These are phyloP conservation scores for Magnaporthales sp. DNA, from an alignment of 2,329 filamentous ascomycete species.

Conservation along the genomic window DNA sequence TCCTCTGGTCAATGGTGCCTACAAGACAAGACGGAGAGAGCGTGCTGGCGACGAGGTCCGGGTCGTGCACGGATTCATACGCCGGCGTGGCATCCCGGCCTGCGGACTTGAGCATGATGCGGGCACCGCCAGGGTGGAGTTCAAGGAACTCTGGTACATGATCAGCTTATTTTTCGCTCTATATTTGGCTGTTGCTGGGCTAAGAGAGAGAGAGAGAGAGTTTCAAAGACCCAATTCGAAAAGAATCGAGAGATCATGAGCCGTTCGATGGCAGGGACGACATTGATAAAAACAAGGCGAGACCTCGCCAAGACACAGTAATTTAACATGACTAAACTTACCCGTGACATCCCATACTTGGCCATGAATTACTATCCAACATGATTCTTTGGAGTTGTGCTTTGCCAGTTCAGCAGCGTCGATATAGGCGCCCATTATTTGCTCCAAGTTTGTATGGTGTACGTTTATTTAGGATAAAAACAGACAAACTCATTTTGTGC, in stretches of 20 bases:
- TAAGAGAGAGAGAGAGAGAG: background rate
- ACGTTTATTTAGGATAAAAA: background rate
- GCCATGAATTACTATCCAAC: background rate
- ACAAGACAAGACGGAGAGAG: background rate
- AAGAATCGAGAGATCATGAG: background rate
- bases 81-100: background rate
- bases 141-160: background rate
- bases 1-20: background rate
- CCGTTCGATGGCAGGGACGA: background rate
- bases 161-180: background rate
- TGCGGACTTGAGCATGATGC: background rate
- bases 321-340: background rate
- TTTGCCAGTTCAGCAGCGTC: background rate
- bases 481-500: background rate
- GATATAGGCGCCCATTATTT: background rate
- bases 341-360: slow-evolving; percentile 5
- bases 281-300: background rate
- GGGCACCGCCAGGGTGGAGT: slow-evolving; percentile 1
- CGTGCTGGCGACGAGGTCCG: background rate
- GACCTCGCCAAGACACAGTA: background rate
- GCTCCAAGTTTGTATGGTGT: background rate
- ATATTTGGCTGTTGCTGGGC: background rate
- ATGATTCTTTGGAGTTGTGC: slow-evolving; percentile 3
- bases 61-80: background rate
- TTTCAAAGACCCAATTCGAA: background rate